Evolutionary conservation across 129 eudicot species (phyloP), one percentile per base, ranked within the genome.

Genomic region (Lactuca sativa): DNA sequence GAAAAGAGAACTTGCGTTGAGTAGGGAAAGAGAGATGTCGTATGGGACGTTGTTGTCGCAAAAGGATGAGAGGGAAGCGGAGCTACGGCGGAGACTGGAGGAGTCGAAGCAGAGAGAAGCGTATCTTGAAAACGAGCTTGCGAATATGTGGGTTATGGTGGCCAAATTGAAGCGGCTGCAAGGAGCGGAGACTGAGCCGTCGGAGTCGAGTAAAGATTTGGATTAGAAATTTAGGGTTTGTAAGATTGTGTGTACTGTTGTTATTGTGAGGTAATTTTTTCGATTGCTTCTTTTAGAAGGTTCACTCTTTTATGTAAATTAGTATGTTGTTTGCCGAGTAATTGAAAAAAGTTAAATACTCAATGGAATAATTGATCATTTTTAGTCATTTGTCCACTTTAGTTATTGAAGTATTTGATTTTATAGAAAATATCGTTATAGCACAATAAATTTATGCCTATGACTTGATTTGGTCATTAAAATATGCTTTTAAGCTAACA

Each of bases 131-230:
- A 93, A 93, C 32, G 99, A 93, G 74, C 97, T 93, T 18, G 97
- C 99, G 34, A 93, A 90, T 73, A 93, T 93, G 99, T 93, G 99
- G 99, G 89, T 93, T 52, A 90, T 89, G 61, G 93, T 93, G 72
- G 97, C 97, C 4, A 93, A 90, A 78, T 82, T 90, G 13, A 93
- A 90, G 66, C 82, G 79, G 74, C 80, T 95, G 33, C 97, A 85
- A 62, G 97, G 71, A 54, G 71, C 68, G 2, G 96, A 89, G 44
- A 61, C 81, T n/a, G 86, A 85, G 55, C 72, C 69, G 64, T 77
- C 87, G 11, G 96, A 88, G 60, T 68, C 72, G 33, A 69, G 75
- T 51, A 81, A 76, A 71, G 87, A 79, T 18, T 59, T 70, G 10
- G 83, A 74, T 70, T 47, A 47, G 15, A 12, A 47, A 47, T 2